Evolutionary conservation across 2,329 filamentous ascomycete genomes (phyloP), one percentile per base, ranked within the genome.

Genomic region (Pseudogymnoascus sp.): DNA sequence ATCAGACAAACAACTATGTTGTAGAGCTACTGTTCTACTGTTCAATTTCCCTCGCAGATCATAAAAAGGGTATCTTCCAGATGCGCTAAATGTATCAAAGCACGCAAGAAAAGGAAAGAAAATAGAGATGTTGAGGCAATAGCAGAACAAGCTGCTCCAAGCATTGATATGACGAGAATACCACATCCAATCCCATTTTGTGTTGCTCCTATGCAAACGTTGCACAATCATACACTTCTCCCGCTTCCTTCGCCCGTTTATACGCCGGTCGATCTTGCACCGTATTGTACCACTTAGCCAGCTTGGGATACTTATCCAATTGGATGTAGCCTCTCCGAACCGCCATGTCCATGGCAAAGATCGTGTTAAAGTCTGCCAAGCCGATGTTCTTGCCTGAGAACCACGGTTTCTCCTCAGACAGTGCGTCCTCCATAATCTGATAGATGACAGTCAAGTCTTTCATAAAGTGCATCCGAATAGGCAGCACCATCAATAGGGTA

Each of bases 331-430:
- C 67, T 42, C 59, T 60, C 8, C 40, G 3, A 28, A 40, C 37
- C 3, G 18, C 31, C 31, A 60, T 37, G 31, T 60, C 59, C 59
- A 60, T 60, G n/a, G 59, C 14, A 23, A 37, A 60, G 59, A 23
- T 40, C 0, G n/a, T 23, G 9, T 60, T 60, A 12, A 60, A 21
- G 12, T 60, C 59, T 3, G 59, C 59, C 59, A 60, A 40, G 16
- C 59, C 59, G 9, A 60, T 21, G 4, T 60, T 60, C 31, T 60
- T 60, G 12, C 59, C 59, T 4, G 59, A 37, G 62, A 72, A 72
- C 67, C 69, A 74, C 6, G 66, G 67, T 38, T 65, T 67, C 66
- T 70, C 71, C 3, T 68, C 69, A 3, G 61, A 64, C 18, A 73
- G 59, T 23, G 64, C 63, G 31, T 67, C 64, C 38, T 73, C 72